Base-by-base conservation (phyloP, 1,139 yeast genomes). In the Candida sp. region DNA sequence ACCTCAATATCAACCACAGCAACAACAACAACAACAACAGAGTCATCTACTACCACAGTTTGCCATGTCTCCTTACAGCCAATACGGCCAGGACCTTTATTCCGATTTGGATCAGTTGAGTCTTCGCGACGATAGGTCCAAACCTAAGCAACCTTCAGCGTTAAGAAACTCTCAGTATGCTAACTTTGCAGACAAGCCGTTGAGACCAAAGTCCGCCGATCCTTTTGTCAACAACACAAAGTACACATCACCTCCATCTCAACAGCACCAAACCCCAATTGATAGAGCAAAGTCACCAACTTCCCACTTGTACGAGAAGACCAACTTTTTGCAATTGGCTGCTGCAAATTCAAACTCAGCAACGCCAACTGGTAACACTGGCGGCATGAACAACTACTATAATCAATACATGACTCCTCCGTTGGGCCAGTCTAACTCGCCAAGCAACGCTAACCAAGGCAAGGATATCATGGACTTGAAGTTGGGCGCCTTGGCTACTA, bases 401-500 rank as follows among this genome's bases (percentile, higher is more conserved):
- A 44, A 26, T 41, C 48, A 48, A 26, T 49, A 46, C 31, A 39
- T 34, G 22, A 27, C 40, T n/a, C 8, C 46, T 26, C 33, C 46
- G 25, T 32, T 43, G 12, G 33, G 39, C 8, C 32, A 35, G 27
- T 7, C 49, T 35, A 33, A 37, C 25, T 27, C 46, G 3, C 5
- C 30, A 7, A 25, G 26, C 27, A 3, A 32, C 3, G 6, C 40
- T 7, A 26, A 34, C 11, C 34, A 30, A 28, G 43, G 43, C 3
- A 43, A 49, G 27, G 70, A 66, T 47, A n/a, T n/a, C n/a, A 70
- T 61, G 39, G 80, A 81, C 55, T 57, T 81, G 57, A 85, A 85
- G 63, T 67, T 85, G 55, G 86, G 86, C 26, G 88, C 89, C 1
- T 72, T 85, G 54, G 81, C 86, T 22, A 85, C 90, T 4, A 84